A percentile compares a stretch with the other conserved stretches of the same genome.
These are phyloP conservation scores for Zygnema cylindricum DNA, from an alignment of 139 green algal genomes.

Conservation along the genomic window DNA sequence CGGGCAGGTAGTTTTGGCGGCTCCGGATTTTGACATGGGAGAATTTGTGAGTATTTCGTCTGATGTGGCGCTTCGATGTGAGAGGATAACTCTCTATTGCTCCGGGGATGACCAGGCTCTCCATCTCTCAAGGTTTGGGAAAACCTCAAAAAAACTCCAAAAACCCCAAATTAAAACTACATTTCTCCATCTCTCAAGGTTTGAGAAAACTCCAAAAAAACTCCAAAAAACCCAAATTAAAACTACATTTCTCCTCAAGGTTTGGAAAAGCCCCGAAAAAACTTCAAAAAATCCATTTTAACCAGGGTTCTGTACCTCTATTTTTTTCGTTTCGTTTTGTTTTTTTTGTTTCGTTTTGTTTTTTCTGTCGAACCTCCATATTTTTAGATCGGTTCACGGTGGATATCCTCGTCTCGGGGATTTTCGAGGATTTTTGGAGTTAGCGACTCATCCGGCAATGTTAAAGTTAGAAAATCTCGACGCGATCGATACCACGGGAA, in stretches of 20 bases:
- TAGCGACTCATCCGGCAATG: neutral
- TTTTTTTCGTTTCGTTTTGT: neutral
- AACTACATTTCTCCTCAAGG: slow-evolving; percentile 1
- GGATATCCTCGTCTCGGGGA: slow-evolving; percentile 39
- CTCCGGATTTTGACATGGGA: slow-evolving; percentile 47
- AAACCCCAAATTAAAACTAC: neutral
- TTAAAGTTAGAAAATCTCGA: neutral
- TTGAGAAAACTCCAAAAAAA: neutral
- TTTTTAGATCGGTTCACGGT: slow-evolving; percentile 30
- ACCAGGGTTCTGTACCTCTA: neutral
- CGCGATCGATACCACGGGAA: slow-evolving; percentile 35
- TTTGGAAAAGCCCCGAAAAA: neutral
- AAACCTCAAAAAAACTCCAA: no score
- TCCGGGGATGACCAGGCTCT: slow-evolving; percentile 37
- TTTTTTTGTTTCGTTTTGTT: no score
- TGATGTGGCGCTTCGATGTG: neutral
- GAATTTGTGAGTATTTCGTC: slow-evolving; percentile 27
- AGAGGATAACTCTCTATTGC: slow-evolving; percentile 44
- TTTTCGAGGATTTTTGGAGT: slow-evolving; percentile 29
- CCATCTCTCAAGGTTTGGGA: slow-evolving; percentile 28
- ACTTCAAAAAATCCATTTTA: neutral
- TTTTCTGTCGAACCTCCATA: neutral
- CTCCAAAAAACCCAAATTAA: neutral
- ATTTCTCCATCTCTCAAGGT: slow-evolving; percentile 29
- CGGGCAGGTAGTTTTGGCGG: slow-evolving; percentile 38